Evolutionary conservation across 129 eudicot species (phyloP), one percentile per base, ranked within the genome.

Genomic region (Rutidosis leptorrhynchoides): DNA sequence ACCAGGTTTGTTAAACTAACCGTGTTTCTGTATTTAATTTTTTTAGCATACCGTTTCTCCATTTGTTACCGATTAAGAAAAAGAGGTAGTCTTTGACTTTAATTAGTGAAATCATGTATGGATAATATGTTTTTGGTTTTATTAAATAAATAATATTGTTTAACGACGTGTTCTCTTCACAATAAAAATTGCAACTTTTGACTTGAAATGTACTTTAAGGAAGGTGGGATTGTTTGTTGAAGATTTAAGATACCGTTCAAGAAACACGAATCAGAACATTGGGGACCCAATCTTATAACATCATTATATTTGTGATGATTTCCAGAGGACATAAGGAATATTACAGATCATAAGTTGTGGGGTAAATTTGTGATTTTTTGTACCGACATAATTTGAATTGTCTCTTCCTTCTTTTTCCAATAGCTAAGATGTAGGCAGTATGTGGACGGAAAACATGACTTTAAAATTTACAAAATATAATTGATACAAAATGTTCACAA

Each of bases 1-100:
- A 80, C 79, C 95, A 90, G 97, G 97, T 90, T 75, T 24, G 68
- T 62, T 20, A n/a, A 40, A 46, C 37, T 35, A 46, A 67, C 60
- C 1, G 3, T 57, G 14, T 21, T 12, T 32, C 19, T 25, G 7
- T 7, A n/a, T 63, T 52, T 61, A 6, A 19, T 48, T 16, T 15
- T 30, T 45, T 14, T 29, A 40, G 7, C 12, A 11, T 27, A 49
- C 25, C 25, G 17, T 35, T 23, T 54, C 33, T 57, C 15, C 46
- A 45, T 70, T 70, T 8, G 30, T 27, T 14, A 9, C 58, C n/a
- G 24, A 42, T 42, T 15, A 25, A 8, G 20, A 45, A 21, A 48
- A 56, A 32, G 15, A 30, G 51, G 66, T 55, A 12, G 53, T 29
- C 11, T 23, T 56, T 57, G 40, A 23, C 73, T 29, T 32, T 67